phyloP scores from a whole-genome alignment of 164 flowering plant species.

The Cinnamomum chago region DNA sequence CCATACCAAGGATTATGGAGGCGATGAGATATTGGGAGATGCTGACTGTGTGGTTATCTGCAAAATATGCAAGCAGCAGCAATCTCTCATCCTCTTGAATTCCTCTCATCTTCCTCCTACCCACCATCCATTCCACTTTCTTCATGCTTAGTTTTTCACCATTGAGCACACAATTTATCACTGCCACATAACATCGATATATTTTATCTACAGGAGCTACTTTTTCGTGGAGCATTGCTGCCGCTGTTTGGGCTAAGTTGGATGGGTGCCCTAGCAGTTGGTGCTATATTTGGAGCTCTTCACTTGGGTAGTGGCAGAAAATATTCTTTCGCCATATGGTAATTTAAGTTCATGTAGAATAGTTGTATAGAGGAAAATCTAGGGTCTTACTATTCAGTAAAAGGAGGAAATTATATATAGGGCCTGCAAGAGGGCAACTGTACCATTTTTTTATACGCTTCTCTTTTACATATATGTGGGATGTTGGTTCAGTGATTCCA shows the following conservation, averaged over 20 bases:
- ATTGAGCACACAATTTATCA: too few relatives aligned
- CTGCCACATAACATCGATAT: background rate
- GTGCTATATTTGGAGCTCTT: slow-evolving; percentile 62
- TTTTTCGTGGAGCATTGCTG: slow-evolving; percentile 83
- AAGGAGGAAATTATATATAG: background rate
- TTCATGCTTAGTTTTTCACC: too few relatives aligned
- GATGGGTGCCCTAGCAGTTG: slow-evolving; percentile 52
- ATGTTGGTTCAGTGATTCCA: too few relatives aligned
- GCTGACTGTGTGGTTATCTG: too few relatives aligned
- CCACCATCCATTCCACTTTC: too few relatives aligned
- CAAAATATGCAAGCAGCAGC: too few relatives aligned
- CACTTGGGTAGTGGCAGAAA: slow-evolving; percentile 84
- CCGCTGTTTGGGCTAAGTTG: slow-evolving; percentile 69
- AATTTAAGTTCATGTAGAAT: slow-evolving; percentile 15
- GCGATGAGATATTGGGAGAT: too few relatives aligned
- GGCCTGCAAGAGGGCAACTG: background rate
- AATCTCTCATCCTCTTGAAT: too few relatives aligned
- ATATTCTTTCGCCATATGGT: slow-evolving; percentile 84
- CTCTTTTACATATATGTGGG: background rate
- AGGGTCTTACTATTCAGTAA: background rate
- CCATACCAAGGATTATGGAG: too few relatives aligned
- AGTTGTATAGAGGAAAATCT: background rate
- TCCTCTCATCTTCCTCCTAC: too few relatives aligned
- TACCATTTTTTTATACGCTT: too few relatives aligned
- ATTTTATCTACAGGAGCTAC: slow-evolving; percentile 52